Base-by-base conservation (phyloP, 768 basidiomycete species). In the Boletus sp. region DNA sequence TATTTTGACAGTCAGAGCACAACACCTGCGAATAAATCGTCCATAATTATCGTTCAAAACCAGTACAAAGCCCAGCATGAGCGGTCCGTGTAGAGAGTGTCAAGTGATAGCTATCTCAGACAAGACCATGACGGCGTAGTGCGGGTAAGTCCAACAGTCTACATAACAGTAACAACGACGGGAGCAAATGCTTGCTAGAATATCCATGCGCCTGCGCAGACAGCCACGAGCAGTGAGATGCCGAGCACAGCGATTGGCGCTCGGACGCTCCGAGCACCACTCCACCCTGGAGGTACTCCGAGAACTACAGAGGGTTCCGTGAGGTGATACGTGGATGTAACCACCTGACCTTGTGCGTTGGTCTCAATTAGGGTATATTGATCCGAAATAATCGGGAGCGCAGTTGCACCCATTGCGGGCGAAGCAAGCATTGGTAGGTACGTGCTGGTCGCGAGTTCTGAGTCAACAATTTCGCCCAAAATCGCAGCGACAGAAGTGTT, bases 391-490 rank as follows among this genome's bases (percentile, higher is more conserved):
- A 72, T 73, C 15, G 88, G 87, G 11, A 92, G 69, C 7, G 77
- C 81, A 1, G 85, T 79, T 29, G 70, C 73, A 57, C 80, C 83
- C 41, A 72, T 64, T 7, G 56, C 73, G 57, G 57, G 70, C 54
- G 69, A 62, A 19, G 72, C 80, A 46, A 87, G 69, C 27, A 88
- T 72, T 0, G 89, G 77, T 34, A 69, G 74, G 63, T 92, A 92
- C 4, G 88, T 89, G 67, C 82, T 84, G 1, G 83, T 85, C 17
- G 83, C 89, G 21, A 90, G 81, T 34, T 82, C 87, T 17, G 83
- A 77, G 4, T 72, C 56, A 5, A 83, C 82, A 21, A 86, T 76
- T 47, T 80, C 80, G 7, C 85, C 84, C 2, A 79, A 64, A 15
- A 75, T 55, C 5, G 80, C 82, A 9, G 78, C 59, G 45, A 88